A percentile compares a stretch with the other conserved stretches of the same genome.
Evolutionary conservation across 176 grass and related monocot genomes (phyloP).

Genomic region (Triticum dicoccoides): DNA sequence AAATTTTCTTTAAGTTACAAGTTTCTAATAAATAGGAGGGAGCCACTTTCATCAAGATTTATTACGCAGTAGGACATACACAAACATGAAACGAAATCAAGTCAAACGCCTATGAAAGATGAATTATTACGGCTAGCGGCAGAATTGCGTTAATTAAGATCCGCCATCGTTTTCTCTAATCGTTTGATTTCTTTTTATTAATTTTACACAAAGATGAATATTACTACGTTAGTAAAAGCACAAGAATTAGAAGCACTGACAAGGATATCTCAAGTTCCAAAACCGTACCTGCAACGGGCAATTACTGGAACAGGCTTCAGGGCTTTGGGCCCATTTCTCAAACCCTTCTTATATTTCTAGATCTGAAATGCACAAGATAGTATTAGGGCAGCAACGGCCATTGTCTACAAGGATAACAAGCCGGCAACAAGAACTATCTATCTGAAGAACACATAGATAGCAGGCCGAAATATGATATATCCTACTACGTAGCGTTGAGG

Average conservation of each 20-base stretch:
- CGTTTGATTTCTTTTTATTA: no score
- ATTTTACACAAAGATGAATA: no score
- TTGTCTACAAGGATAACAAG: neutral
- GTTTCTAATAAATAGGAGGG: no score
- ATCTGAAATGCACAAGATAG: constrained; percentile 50
- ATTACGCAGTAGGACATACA: no score
- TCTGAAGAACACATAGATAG: neutral
- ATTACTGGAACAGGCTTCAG: constrained; percentile 93
- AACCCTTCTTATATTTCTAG: constrained; percentile 65
- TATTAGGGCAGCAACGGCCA: neutral
- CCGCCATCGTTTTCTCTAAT: no score
- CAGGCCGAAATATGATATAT: neutral
- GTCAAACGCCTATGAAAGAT: no score
- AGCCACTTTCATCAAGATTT: no score
- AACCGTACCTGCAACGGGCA: constrained; percentile 79
- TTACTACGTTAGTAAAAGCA: no score
- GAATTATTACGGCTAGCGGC: no score
- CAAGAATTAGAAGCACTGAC: neutral
- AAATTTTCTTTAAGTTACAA: no score
- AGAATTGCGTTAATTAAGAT: no score
- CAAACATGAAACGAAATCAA: no score
- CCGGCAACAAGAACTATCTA: neutral
- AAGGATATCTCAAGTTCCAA: constrained; percentile 2
- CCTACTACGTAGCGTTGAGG: neutral
- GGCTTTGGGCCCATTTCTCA: constrained; percentile 87